Conservation (phyloP, 768 basidiomycete species). For the Termitomyces sp. region DNA sequence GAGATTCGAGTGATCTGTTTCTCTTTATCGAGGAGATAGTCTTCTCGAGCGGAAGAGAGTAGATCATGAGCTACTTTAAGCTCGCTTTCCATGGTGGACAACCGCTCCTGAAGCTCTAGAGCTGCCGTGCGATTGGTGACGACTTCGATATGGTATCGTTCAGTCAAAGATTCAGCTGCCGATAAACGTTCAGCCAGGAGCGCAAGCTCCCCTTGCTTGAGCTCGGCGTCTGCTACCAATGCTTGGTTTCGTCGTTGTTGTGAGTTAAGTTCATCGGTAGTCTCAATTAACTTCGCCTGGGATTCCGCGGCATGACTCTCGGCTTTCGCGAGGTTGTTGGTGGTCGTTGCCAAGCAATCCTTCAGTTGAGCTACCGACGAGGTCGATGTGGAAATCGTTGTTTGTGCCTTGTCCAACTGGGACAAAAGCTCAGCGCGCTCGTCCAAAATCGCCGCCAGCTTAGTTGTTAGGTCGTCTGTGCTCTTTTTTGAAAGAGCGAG, state of each 20-base stretch:
- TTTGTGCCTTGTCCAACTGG: conserved; percentile 8
- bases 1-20: conserved; percentile 8
- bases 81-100: conserved; percentile 5
- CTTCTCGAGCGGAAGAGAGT: conserved; percentile 7
- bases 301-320: conserved; percentile 4
- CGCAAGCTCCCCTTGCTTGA: conserved; percentile 9
- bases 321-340: conserved; percentile 2
- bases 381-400: conserved; percentile 2
- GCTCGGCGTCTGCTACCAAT: conserved; percentile 2
- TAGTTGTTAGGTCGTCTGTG: conserved; percentile 6
- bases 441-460: conserved; percentile 10
- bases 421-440: conserved; percentile 6
- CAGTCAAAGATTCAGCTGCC: conserved; percentile 7
- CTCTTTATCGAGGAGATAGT: conserved; percentile 8
- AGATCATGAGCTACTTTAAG: conserved; percentile 7
- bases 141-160: conserved; percentile 5
- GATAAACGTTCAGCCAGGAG: conserved; percentile 8
- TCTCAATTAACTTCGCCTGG: conserved; percentile 3
- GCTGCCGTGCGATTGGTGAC: background rate
- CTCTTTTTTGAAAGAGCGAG: conserved; percentile 8
- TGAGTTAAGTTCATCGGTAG: conserved; percentile 6
- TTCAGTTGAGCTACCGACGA: conserved; percentile 4
- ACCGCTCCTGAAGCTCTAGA: conserved; percentile 8
- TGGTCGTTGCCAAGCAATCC: conserved; percentile 2
- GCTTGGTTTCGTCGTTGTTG: conserved; percentile 7